Conservation (phyloP, 2,329 filamentous ascomycete species). For the Aspergillus alliaceus region DNA sequence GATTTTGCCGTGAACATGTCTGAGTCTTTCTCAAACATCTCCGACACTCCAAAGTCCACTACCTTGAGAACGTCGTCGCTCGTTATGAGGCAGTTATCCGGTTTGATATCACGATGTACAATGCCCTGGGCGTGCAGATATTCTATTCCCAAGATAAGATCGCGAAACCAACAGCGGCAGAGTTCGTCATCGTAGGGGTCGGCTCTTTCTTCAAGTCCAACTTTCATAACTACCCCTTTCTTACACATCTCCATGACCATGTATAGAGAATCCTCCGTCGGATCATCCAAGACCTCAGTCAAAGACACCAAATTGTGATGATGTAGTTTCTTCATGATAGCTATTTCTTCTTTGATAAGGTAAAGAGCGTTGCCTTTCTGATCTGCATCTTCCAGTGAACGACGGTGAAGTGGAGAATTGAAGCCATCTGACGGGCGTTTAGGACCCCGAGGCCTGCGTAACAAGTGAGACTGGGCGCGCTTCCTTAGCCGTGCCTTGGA, state of each 20-base stretch:
- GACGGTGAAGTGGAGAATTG: slow-evolving; percentile 64
- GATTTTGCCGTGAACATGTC: slow-evolving; percentile 92
- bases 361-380: slow-evolving; percentile 71
- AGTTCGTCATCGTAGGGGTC: slow-evolving; percentile 79
- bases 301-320: slow-evolving; percentile 91
- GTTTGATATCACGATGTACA: slow-evolving; percentile 96
- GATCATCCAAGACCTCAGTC: slow-evolving; percentile 93
- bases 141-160: slow-evolving; percentile 91
- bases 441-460: slow-evolving; percentile 62
- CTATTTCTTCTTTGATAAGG: slow-evolving; percentile 92
- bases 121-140: slow-evolving; percentile 94
- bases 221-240: slow-evolving; percentile 95
- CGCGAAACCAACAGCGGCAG: slow-evolving; percentile 90
- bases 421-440: slow-evolving; percentile 58
- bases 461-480: slow-evolving; percentile 83
- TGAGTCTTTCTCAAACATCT: slow-evolving; percentile 90
- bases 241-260: slow-evolving; percentile 99
- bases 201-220: slow-evolving; percentile 79
- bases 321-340: slow-evolving; percentile 98
- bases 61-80: slow-evolving; percentile 93
- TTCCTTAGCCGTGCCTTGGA: slow-evolving; percentile 89
- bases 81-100: slow-evolving; percentile 89
- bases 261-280: slow-evolving; percentile 91
- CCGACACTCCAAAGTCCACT: slow-evolving; percentile 97
- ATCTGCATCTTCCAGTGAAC: slow-evolving; percentile 53